Percentiles rank a stretch among this genome's conserved stretches.
These are phyloP conservation scores for Aspergillus baeticus DNA, from an alignment of 495 filamentous ascomycete species.

Conservation along the genomic window DNA sequence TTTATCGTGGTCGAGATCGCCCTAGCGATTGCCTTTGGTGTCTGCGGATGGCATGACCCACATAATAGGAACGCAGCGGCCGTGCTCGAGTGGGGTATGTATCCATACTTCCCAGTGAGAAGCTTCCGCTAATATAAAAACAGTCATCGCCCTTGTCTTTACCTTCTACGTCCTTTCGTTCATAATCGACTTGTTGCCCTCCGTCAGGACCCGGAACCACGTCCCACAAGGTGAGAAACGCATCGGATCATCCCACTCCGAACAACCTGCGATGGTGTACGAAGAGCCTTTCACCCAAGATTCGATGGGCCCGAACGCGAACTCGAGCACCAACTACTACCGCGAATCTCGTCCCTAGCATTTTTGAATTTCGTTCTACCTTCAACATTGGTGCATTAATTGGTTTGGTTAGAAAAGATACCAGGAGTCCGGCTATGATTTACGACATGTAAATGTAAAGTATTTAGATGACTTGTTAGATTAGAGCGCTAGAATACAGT, in stretches of 20 bases:
- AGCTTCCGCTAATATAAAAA: not conserved
- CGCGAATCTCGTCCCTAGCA: slow-evolving; percentile 28
- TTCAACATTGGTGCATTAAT: not conserved
- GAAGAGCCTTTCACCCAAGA: slow-evolving; percentile 42
- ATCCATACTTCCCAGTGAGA: not conserved
- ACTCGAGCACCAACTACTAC: slow-evolving; percentile 29
- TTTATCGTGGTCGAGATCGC: slow-evolving; percentile 80
- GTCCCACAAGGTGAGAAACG: slow-evolving; percentile 47
- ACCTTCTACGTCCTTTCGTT: slow-evolving; percentile 88
- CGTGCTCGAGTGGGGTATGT: slow-evolving; percentile 68
- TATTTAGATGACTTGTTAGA: not conserved
- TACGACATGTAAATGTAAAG: not conserved
- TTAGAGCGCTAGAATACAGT: not conserved
- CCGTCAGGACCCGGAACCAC: slow-evolving; percentile 60
- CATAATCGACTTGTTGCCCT: slow-evolving; percentile 82
- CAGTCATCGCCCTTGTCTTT: slow-evolving; percentile 82
- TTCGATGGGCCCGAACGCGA: slow-evolving; percentile 32
- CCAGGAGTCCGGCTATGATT: not conserved
- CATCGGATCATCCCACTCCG: slow-evolving; percentile 17
- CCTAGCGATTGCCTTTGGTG: slow-evolving; percentile 66
- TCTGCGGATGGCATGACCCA: slow-evolving; percentile 20
- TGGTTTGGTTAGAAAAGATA: not conserved
- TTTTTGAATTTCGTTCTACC: not conserved
- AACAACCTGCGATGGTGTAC: slow-evolving; percentile 22
- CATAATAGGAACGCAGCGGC: slow-evolving; percentile 53